Evolutionary conservation across 352 stramenopile species (phyloP).

Genomic region (Pythium dissimile): DNA sequence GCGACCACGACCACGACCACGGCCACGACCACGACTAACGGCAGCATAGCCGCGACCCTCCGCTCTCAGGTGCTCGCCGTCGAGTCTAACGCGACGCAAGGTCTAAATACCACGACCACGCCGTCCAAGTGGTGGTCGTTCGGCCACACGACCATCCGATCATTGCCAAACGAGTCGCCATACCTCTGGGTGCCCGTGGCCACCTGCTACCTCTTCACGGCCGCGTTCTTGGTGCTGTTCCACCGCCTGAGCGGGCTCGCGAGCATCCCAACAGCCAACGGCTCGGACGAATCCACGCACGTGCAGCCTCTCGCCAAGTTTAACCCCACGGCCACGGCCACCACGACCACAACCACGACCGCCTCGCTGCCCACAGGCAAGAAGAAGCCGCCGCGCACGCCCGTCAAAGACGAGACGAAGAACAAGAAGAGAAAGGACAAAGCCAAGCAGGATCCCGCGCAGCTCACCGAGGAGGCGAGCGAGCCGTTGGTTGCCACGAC

Average conservation of each 20-base stretch:
- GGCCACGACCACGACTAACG: background rate
- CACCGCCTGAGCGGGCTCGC: constrained; percentile 57
- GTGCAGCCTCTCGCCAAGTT: background rate
- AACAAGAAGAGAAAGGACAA: background rate
- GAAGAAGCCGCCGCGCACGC: constrained; percentile 13
- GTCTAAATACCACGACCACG: background rate
- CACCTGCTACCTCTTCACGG: constrained; percentile 74
- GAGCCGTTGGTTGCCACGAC: background rate
- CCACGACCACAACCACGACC: background rate
- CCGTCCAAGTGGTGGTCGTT: constrained; percentile 71
- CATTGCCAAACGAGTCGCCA: constrained; percentile 69
- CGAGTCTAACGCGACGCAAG: background rate
- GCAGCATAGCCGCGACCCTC: no score
- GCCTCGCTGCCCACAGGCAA: background rate
- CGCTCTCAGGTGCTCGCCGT: background rate
- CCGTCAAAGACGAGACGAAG: constrained; percentile 8
- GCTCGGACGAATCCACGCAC: constrained; percentile 3
- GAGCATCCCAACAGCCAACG: constrained; percentile 43
- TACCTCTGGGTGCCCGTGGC: constrained; percentile 76
- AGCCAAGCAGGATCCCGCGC: constrained; percentile 9
- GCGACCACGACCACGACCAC: background rate
- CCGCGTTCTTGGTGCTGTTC: constrained; percentile 72
- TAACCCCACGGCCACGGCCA: background rate
- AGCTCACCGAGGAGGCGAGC: constrained; percentile 14
- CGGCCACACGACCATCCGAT: constrained; percentile 72